These are phyloP conservation scores for Potentilla sterilis DNA, from an alignment of 306 rosid genomes.

Conservation along the genomic window DNA sequence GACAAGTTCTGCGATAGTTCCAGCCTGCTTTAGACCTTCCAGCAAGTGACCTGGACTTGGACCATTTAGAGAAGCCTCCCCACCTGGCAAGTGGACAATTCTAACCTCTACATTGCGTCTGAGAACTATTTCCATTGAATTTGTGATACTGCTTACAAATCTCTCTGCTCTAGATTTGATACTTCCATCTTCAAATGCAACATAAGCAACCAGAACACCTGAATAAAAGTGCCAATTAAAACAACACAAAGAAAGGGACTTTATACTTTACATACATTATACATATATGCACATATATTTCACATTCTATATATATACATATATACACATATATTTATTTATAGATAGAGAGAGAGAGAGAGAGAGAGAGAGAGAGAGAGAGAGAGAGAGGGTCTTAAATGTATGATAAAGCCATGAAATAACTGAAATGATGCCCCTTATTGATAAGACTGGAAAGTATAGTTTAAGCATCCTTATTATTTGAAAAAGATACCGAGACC, in stretches of 20 bases:
- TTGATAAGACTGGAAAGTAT: neutral
- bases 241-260: conserved; percentile 13
- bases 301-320: neutral
- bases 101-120: conserved; percentile 87
- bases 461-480: neutral
- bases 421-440: neutral
- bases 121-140: conserved; percentile 90
- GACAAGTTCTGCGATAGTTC: conserved; percentile 16
- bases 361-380: neutral
- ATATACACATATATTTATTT: neutral
- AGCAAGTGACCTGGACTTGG: conserved; percentile 39
- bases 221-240: conserved; percentile 32
- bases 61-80: conserved; percentile 53
- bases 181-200: conserved; percentile 72
- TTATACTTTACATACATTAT: neutral
- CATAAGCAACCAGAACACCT: conserved; percentile 82
- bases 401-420: neutral
- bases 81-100: conserved; percentile 71
- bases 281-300: neutral
- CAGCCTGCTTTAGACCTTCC: conserved; percentile 40
- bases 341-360: neutral
- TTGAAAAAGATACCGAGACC: no score
- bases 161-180: conserved; percentile 90
- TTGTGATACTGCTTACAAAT: conserved; percentile 88
- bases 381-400: neutral